Base-by-base conservation (phyloP, 2,329 filamentous ascomycete genomes). In the Chaetothyriales sp. region DNA sequence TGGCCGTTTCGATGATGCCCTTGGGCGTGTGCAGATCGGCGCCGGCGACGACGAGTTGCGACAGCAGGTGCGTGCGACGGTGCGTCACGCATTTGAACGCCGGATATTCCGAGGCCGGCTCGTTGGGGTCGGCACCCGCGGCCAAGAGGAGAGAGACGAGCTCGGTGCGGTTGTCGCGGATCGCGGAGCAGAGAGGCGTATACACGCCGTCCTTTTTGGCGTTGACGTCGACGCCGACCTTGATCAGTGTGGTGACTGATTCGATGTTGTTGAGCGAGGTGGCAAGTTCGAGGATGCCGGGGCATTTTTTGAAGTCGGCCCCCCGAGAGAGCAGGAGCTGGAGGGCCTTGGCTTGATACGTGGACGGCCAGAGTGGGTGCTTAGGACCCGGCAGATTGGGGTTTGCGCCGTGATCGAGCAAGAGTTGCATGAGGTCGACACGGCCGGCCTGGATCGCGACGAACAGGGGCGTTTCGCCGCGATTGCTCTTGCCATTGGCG, bases 61-160 rank as follows among this genome's bases (percentile, higher is more conserved):
- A 76, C 0, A 85, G 70, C 61, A 78, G 77, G 18, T 83, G 77
- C 0, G 77, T 67, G 20, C 81, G 74, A 61, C 80, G 74, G 62
- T 85, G 81, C 0, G 81, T 83, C 20, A 85, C 74, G 55, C 81
- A 84, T 63, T 85, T 85, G 72, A 81, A 84, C 4, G 75, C 70
- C 0, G 82, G 82, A 60, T 81, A 84, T 61, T 85, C 81, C 46
- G 77, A 74, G 0, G 80, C 79, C 5, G 74, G 73, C 19, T 72
- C 62, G 54, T 78, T 76, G 13, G 76, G 71, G 56, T 77, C 69
- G 5, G 75, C 76, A 5, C 71, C 72, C 28, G 74, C 70, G 45
- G 67, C 67, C 15, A 81, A 67, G 4, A 85, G 72, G 10, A 83
- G 73, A 10, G 76, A 69, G 47, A 85, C 73, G 40, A 85, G 78